Evolutionary conservation across 2,329 filamentous ascomycete species (phyloP).

Genomic region (Pseudocercospora cruenta): DNA sequence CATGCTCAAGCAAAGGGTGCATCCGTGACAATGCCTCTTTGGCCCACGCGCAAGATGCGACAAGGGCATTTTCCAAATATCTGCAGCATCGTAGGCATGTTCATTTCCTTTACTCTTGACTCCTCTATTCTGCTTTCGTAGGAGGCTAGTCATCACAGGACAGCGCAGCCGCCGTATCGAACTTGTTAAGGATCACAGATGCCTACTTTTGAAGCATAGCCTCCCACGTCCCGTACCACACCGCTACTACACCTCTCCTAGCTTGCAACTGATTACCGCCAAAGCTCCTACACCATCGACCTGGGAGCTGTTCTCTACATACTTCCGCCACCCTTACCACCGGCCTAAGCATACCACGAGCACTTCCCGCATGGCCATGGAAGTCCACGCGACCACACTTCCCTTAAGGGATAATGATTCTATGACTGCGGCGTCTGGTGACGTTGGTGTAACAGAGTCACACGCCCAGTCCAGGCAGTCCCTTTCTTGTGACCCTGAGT

Average conservation of each 20-base stretch:
- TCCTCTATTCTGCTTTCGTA: conserved; percentile 9
- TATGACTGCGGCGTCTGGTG: conserved; percentile 23
- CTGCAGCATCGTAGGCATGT: conserved; percentile 29
- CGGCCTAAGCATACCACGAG: conserved; percentile 6
- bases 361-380: conserved; percentile 18
- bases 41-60: conserved; percentile 29
- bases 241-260: conserved; percentile 25
- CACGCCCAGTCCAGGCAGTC: conserved; percentile 24
- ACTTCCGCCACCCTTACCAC: conserved; percentile 1
- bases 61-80: conserved; percentile 33
- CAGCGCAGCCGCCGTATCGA: conserved; percentile 20
- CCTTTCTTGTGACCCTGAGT: conserved; percentile 27
- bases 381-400: conserved; percentile 23
- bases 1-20: conserved; percentile 31
- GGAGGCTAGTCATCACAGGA: conserved; percentile 1
- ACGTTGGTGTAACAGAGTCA: conserved; percentile 26
- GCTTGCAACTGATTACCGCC: conserved; percentile 23
- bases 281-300: conserved; percentile 7
- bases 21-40: conserved; percentile 34
- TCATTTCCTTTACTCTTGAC: conserved; percentile 21
- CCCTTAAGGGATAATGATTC: conserved; percentile 19
- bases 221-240: conserved; percentile 30
- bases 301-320: conserved; percentile 1
- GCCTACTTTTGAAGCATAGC: conserved; percentile 25
- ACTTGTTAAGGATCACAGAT: conserved; percentile 26